phyloP scores from a whole-genome alignment of 305 asterid genomes.

The Fraxinus sp. region DNA sequence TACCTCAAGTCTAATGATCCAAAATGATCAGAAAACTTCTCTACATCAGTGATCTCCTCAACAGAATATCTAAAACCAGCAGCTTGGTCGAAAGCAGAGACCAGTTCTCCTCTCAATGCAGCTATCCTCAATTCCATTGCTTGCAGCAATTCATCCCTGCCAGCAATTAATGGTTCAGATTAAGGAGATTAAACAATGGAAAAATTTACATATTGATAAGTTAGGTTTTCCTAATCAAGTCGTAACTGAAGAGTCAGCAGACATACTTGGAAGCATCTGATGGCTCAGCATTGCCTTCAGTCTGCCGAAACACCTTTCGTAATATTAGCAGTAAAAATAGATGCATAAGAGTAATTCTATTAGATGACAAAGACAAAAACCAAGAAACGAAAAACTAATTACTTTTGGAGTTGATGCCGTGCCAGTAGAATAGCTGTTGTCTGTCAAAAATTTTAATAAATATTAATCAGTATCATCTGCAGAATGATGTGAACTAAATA shows the following conservation, averaged over 20 bases:
- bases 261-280: slow-evolving; percentile 86
- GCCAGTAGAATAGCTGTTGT: slow-evolving; percentile 28
- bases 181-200: slow-evolving; percentile 18
- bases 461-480: slow-evolving; percentile 21
- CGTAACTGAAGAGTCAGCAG: slow-evolving; percentile 19
- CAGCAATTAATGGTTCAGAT: slow-evolving; percentile 20
- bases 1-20: slow-evolving; percentile 82
- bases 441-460: slow-evolving; percentile 36
- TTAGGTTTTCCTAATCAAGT: background rate
- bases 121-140: slow-evolving; percentile 82
- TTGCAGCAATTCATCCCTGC: slow-evolving; percentile 81
- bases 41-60: slow-evolving; percentile 55
- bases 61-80: slow-evolving; percentile 52
- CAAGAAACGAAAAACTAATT: slow-evolving; percentile 15
- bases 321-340: slow-evolving; percentile 22
- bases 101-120: slow-evolving; percentile 64
- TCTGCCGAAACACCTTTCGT: slow-evolving; percentile 47
- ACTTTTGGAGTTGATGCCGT: slow-evolving; percentile 40
- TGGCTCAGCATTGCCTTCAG: slow-evolving; percentile 31
- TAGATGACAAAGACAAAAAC: background rate
- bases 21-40: slow-evolving; percentile 65
- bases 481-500: background rate
- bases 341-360: slow-evolving; percentile 13
- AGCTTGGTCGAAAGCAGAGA: slow-evolving; percentile 60
- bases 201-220: background rate